Conservation (phyloP, 2,329 filamentous ascomycete species). For the Simplicillium sp. region DNA sequence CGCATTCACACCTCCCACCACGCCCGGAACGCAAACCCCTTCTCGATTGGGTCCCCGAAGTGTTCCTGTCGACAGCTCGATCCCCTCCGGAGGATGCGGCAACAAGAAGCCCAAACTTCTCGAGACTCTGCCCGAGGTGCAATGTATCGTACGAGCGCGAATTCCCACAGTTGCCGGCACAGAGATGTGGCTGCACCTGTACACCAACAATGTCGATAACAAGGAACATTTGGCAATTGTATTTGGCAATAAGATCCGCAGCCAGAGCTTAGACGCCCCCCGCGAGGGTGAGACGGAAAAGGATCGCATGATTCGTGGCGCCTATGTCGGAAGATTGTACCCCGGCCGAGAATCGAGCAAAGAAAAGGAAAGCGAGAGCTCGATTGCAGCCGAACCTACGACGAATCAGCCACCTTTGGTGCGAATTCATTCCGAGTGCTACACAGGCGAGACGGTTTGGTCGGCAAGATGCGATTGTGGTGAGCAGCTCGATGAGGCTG, state of each 20-base stretch:
- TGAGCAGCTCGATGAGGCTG: slow-evolving; percentile 94
- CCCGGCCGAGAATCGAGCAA: slow-evolving; percentile 70
- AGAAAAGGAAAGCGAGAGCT: slow-evolving; percentile 25
- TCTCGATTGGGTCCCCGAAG: slow-evolving; percentile 33
- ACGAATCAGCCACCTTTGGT: slow-evolving; percentile 55
- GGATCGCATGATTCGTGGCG: slow-evolving; percentile 88
- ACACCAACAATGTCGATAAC: slow-evolving; percentile 83
- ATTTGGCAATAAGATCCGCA: slow-evolving; percentile 79
- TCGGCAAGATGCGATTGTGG: slow-evolving; percentile 96
- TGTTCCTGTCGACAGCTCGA: slow-evolving; percentile 50
- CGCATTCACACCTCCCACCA: slow-evolving; percentile 67
- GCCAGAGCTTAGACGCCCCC: slow-evolving; percentile 59
- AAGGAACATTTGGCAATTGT: slow-evolving; percentile 98
- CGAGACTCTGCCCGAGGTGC: slow-evolving; percentile 69
- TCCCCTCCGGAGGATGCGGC: slow-evolving; percentile 49
- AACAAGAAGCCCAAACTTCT: slow-evolving; percentile 63
- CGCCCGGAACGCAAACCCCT: slow-evolving; percentile 49
- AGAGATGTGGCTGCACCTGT: slow-evolving; percentile 95
- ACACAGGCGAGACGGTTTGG: slow-evolving; percentile 98
- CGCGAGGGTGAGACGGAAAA: slow-evolving; percentile 73
- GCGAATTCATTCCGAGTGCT: slow-evolving; percentile 95
- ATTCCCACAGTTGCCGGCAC: slow-evolving; percentile 88
- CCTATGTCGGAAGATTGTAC: slow-evolving; percentile 80
- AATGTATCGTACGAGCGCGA: slow-evolving; percentile 86
- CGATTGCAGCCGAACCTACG: slow-evolving; percentile 1